Evolutionary conservation across 2,329 filamentous ascomycete species (phyloP).

Genomic region (Fusarium abutilonis): DNA sequence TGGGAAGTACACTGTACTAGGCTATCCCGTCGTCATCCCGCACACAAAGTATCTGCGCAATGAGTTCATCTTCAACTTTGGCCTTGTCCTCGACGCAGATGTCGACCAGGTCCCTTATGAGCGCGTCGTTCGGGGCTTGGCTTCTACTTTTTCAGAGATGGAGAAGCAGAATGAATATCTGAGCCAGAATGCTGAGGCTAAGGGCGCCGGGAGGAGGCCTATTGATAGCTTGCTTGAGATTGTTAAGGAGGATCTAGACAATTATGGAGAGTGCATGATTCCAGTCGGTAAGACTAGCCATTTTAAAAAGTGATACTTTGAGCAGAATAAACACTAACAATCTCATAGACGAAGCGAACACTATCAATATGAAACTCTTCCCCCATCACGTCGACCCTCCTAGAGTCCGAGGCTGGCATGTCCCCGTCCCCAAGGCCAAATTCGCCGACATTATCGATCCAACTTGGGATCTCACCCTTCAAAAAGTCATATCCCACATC

Average conservation of each 20-base stretch:
- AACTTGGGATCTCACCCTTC: constrained; percentile 80
- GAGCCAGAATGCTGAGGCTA: constrained; percentile 65
- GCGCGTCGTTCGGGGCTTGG: constrained; percentile 85
- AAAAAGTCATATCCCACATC: constrained; percentile 83
- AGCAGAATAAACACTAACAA: constrained; percentile 7
- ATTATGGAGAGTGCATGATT: constrained; percentile 98
- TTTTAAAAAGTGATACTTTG: neutral
- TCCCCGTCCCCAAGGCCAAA: constrained; percentile 80
- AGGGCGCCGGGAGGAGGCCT: constrained; percentile 63
- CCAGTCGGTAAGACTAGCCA: constrained; percentile 76
- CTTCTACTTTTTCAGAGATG: constrained; percentile 84
- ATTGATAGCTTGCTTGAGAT: constrained; percentile 88
- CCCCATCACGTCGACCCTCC: constrained; percentile 81
- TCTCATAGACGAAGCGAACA: constrained; percentile 82
- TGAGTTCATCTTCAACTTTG: constrained; percentile 99
- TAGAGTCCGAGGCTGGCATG: constrained; percentile 85
- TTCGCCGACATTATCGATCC: constrained; percentile 71
- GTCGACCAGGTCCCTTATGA: constrained; percentile 81
- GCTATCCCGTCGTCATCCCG: constrained; percentile 88
- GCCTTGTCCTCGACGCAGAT: constrained; percentile 76
- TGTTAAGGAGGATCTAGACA: constrained; percentile 87
- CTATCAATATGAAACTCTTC: constrained; percentile 95
- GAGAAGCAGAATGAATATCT: constrained; percentile 92
- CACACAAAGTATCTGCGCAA: constrained; percentile 86
- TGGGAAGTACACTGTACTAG: constrained; percentile 79